Conservation (phyloP, 1,139 yeast species). For the Suhomyces chickasaworum region DNA sequence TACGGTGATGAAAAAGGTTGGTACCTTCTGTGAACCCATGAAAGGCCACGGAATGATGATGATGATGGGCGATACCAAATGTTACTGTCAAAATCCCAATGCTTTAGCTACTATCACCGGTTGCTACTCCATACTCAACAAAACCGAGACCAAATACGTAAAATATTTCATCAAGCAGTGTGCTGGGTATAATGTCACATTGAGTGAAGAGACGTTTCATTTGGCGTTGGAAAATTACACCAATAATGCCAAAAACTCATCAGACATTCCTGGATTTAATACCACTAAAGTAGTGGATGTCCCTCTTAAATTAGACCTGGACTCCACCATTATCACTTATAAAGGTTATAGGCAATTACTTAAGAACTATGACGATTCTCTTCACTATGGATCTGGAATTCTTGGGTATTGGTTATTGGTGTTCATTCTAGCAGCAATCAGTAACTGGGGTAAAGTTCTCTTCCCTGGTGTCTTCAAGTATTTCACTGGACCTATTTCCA, state of each 20-base stretch:
- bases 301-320: slow-evolving; percentile 28
- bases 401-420: slow-evolving; percentile 54
- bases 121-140: slow-evolving; percentile 13
- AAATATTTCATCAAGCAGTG: slow-evolving; percentile 14
- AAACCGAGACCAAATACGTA: background rate
- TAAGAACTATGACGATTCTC: slow-evolving; percentile 39
- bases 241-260: slow-evolving; percentile 21
- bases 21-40: background rate
- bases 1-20: background rate
- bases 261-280: slow-evolving; percentile 28
- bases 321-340: slow-evolving; percentile 18
- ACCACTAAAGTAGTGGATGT: slow-evolving; percentile 20
- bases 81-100: slow-evolving; percentile 17
- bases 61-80: slow-evolving; percentile 9
- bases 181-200: slow-evolving; percentile 10
- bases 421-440: slow-evolving; percentile 39
- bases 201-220: slow-evolving; percentile 21
- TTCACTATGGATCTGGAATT: slow-evolving; percentile 50
- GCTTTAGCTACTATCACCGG: slow-evolving; percentile 20
- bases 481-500: slow-evolving; percentile 28
- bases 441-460: slow-evolving; percentile 42
- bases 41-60: too few relatives aligned
- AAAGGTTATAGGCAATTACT: slow-evolving; percentile 31
- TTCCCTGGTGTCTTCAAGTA: slow-evolving; percentile 28
- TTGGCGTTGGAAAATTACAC: slow-evolving; percentile 22